Evolutionary conservation across 208 protist genomes (phyloP), one percentile per base, ranked within the genome.

Genomic region (Balamuthia mandrillaris): DNA sequence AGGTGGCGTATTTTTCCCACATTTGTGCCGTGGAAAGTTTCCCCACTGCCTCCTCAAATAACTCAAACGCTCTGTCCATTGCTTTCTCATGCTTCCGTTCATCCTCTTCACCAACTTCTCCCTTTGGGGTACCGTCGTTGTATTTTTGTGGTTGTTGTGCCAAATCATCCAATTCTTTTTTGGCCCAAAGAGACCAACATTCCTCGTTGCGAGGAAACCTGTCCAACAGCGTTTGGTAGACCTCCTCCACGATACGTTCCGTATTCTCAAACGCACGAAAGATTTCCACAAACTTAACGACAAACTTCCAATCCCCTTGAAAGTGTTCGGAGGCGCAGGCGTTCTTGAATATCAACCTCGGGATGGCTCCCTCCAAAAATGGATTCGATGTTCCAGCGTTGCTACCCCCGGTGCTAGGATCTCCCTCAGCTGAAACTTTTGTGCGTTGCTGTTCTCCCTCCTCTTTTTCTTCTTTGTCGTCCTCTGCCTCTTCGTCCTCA

Each of bases 351-450:
- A 79, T 60, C 33, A 79, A 37, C 24, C 2, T 37, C 7, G 70
- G 70, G 18, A 79, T 60, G 47, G 70, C 70, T 31, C 70, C 70
- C 31, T 52, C 47, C 27, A 79, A 41, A 21, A 79, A 75, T 37
- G 65, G 65, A 31, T 75, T 75, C n/a, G n/a, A n/a, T n/a, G n/a
- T n/a, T n/a, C n/a, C n/a, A n/a, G n/a, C n/a, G n/a, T n/a, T n/a
- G n/a, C n/a, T n/a, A n/a, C n/a, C n/a, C n/a, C n/a, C n/a, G n/a
- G n/a, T n/a, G n/a, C n/a, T n/a, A n/a, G 14, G 16, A 54, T 18
- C 49, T n/a, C 21, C 49, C 49, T 54, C 49, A 54, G 14, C 49
- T 18, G 14, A 14, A 14, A 24, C 49, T 54, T 54, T 18, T 54
- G 14, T 18, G 18, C 21, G 16, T n/a, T 54, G 16, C 49, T 54